Base-by-base conservation (phyloP, 495 filamentous ascomycete genomes). In the Hypoxylon fuscum region DNA sequence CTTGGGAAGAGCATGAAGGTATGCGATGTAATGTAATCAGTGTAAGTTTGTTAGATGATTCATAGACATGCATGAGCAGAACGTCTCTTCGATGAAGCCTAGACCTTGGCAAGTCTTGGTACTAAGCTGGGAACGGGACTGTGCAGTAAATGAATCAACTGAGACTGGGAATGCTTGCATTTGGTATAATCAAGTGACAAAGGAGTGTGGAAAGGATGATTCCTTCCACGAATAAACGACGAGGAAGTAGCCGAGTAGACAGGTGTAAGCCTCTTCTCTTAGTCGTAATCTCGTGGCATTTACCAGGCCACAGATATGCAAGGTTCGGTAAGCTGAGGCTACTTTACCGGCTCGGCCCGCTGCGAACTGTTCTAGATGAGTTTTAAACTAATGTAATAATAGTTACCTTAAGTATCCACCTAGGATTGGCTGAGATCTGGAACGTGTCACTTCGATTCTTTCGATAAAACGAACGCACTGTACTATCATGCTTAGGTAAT, bases 341-440 rank as follows among this genome's bases (percentile, higher is more conserved):
- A 31, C 42, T 49, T 64, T 40, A 43, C 41, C 54, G 61, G 61
- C 48, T 40, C 61, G 61, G 47, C 43, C 61, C 61, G 61, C 43
- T 35, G 61, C 35, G 43, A 49, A 41, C 42, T 25, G 23, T 9
- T 38, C n/a, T 34, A 32, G 23, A 31, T 12, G 27, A 2, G 14
- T 15, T 38, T 20, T 23, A 10, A 17, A 17, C 17, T 15, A 17
- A 32, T 34, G 12, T 34, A 3, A 40, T n/a, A n/a, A n/a, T n/a
- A n/a, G n/a, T n/a, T n/a, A n/a, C n/a, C n/a, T n/a, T n/a, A 8
- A 15, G 21, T 20, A 47, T 38, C 53, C 20, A 37, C 27, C 14
- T 25, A 50, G 18, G 46, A n/a, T n/a, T 25, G 37, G 50, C 37
- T 10, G n/a, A 34, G 31, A 12, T 11, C 10, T 34, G 31, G 31